phyloP scores from a whole-genome alignment of 179 eudicot species.

The Spinacia oleracea region DNA sequence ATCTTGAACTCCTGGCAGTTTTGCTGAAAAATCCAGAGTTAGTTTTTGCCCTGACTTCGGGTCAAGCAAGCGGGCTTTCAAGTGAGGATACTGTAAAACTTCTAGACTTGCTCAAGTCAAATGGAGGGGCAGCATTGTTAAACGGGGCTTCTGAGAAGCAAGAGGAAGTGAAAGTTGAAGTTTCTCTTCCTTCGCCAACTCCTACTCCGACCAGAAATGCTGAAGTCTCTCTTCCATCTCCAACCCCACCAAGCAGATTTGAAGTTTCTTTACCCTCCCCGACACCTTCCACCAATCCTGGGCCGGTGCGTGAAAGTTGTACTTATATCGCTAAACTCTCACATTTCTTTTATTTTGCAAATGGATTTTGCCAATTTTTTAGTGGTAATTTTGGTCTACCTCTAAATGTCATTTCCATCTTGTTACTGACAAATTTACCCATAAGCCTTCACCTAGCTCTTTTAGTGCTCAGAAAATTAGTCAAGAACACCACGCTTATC shows the following conservation, averaged over 20 bases:
- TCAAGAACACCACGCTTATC: background rate
- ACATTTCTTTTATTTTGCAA: slow-evolving; percentile 30
- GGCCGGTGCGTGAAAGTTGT: slow-evolving; percentile 89
- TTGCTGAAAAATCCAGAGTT: slow-evolving; percentile 79
- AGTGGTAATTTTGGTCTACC: slow-evolving; percentile 16
- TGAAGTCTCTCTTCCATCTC: slow-evolving; percentile 91
- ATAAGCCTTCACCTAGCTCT: background rate
- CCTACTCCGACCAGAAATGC: slow-evolving; percentile 63
- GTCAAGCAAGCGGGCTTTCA: slow-evolving; percentile 60
- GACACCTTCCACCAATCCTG: slow-evolving; percentile 82
- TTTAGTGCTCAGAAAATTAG: background rate
- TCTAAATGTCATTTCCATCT: background rate
- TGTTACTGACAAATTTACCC: background rate
- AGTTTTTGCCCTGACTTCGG: slow-evolving; percentile 85
- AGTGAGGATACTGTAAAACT: slow-evolving; percentile 68
- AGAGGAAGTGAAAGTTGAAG: slow-evolving; percentile 40
- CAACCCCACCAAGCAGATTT: slow-evolving; percentile 73
- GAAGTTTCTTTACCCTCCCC: slow-evolving; percentile 96
- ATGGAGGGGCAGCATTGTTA: slow-evolving; percentile 41
- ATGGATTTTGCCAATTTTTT: slow-evolving; percentile 15
- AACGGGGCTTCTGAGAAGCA: slow-evolving; percentile 17
- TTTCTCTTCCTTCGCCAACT: slow-evolving; percentile 84
- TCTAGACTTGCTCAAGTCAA: slow-evolving; percentile 75
- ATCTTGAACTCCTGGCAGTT: slow-evolving; percentile 80
- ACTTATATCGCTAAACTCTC: slow-evolving; percentile 46